Conservation (phyloP, 768 basidiomycete species). For the Pleurotus platypus region DNA sequence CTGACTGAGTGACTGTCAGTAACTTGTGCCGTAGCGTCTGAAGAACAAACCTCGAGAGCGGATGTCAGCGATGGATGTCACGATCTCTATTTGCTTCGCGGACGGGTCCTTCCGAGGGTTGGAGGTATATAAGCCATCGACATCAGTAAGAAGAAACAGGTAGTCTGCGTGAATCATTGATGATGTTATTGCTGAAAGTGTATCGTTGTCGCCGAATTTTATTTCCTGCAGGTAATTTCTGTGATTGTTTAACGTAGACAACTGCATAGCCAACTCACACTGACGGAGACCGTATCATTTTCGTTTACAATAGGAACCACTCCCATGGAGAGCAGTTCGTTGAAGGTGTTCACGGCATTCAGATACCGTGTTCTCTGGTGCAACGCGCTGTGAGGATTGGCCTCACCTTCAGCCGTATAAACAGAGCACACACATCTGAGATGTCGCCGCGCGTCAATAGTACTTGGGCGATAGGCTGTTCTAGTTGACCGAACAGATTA, state of each 20-base stretch:
- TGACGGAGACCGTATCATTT: conserved; percentile 97
- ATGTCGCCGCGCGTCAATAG: conserved; percentile 94
- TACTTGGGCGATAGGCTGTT: conserved; percentile 94
- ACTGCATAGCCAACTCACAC: conserved; percentile 52
- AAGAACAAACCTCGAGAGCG: conserved; percentile 64
- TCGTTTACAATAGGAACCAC: conserved; percentile 99
- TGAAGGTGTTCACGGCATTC: conserved; percentile 95
- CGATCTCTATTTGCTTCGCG: conserved; percentile 78
- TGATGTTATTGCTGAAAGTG: conserved; percentile 93
- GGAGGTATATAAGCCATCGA: conserved; percentile 91
- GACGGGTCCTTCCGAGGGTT: conserved; percentile 90
- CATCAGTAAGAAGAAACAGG: conserved; percentile 93
- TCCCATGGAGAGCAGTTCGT: conserved; percentile 87
- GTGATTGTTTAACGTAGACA: not conserved
- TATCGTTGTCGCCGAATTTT: conserved; percentile 99
- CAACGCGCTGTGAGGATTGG: conserved; percentile 17
- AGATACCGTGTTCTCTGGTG: conserved; percentile 86
- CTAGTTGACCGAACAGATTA: conserved; percentile 90
- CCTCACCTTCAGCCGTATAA: conserved; percentile 12
- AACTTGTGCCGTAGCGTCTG: not conserved
- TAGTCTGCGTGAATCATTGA: conserved; percentile 99
- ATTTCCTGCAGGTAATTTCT: conserved; percentile 68
- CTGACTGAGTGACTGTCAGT: conserved; percentile 56
- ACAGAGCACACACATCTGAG: conserved; percentile 68
- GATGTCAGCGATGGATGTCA: conserved; percentile 79